Evolutionary conservation across 805 yeast genomes (phyloP), one percentile per base, ranked within the genome.

Genomic region (Nakazawaea ernobii): DNA sequence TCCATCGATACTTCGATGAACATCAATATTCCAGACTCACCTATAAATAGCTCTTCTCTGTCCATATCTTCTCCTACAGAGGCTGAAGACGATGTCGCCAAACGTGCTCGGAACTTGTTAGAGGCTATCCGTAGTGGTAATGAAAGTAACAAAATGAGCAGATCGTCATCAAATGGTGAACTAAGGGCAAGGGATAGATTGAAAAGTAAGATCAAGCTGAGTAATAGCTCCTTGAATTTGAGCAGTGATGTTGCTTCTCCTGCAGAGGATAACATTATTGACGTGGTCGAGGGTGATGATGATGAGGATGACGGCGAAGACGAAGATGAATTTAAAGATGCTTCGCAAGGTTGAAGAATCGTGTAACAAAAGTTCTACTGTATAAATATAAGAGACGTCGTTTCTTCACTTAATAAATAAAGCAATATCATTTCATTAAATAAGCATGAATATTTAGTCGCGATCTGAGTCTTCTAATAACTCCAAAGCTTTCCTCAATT

Each of bases 401-500:
- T 42, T 29, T 6, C 45, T 14, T 35, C 6, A 54, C 49, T 8
- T 6, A 9, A 17, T 11, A 13, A 32, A 13, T 33, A 7, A 26
- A n/a, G 32, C 13, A 26, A 28, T 8, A 14, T 17, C 8, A 30
- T 11, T n/a, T n/a, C 8, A 2, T 26, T 17, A 4, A 29, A 26
- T 28, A 15, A 4, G 6, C 4, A 11, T 2, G 3, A 29, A 13
- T 24, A 13, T 13, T 14, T 13, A 26, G 4, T 11, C 32, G 24
- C 3, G 24, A 20, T 20, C 24, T 3, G 24, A 32, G 13, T 35
- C 11, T 45, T 54, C 59, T 43, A 78, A 56, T 33, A 80, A 55
- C 15, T 69, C 72, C 37, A 84, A 60, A 0, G 89, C 89, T 26
- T 68, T 59, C 14, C 65, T 61, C 41, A 86, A 63, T 58, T 86